A percentile compares a stretch with the other conserved stretches of the same genome.
These are phyloP conservation scores for Epichloe elymi DNA, from an alignment of 2,329 filamentous ascomycete genomes.

Conservation along the genomic window DNA sequence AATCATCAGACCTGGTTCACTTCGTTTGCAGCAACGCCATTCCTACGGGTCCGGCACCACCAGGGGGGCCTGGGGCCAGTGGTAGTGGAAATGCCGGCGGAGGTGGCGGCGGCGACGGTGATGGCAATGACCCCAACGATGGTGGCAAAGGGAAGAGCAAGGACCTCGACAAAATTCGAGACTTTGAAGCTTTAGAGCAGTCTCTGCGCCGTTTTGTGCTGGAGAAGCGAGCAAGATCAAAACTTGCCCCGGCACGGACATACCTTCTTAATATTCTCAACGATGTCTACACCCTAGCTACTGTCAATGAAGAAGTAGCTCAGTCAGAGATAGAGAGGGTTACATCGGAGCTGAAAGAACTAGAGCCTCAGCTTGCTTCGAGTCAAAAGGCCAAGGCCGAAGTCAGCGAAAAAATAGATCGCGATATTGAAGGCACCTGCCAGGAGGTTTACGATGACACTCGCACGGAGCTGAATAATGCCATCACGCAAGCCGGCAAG, in stretches of 20 bases:
- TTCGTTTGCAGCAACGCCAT: constrained; percentile 97
- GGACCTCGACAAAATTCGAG: constrained; percentile 72
- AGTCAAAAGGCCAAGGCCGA: constrained; percentile 69
- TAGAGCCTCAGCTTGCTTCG: constrained; percentile 76
- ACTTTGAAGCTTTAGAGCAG: constrained; percentile 82
- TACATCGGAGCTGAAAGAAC: constrained; percentile 60
- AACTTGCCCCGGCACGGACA: constrained; percentile 87
- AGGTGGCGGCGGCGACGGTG: constrained; percentile 38
- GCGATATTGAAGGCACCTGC: constrained; percentile 72
- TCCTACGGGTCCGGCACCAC: constrained; percentile 51
- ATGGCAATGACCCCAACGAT: constrained; percentile 42
- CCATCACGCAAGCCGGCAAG: constrained; percentile 66
- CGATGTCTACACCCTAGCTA: constrained; percentile 71
- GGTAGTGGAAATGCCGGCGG: constrained; percentile 38
- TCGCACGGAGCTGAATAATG: constrained; percentile 57
- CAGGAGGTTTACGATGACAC: constrained; percentile 78
- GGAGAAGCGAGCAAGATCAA: constrained; percentile 89
- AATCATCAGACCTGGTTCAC: constrained; percentile 83
- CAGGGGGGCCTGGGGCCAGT: constrained; percentile 40
- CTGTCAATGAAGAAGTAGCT: constrained; percentile 78
- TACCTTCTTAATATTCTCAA: constrained; percentile 89
- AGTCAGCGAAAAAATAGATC: constrained; percentile 69
- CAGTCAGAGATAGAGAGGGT: constrained; percentile 76
- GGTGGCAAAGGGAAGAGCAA: constrained; percentile 64
- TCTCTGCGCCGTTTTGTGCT: constrained; percentile 86